These are phyloP conservation scores for Schwanniomyces sp. DNA, from an alignment of 805 yeast species.

Conservation along the genomic window DNA sequence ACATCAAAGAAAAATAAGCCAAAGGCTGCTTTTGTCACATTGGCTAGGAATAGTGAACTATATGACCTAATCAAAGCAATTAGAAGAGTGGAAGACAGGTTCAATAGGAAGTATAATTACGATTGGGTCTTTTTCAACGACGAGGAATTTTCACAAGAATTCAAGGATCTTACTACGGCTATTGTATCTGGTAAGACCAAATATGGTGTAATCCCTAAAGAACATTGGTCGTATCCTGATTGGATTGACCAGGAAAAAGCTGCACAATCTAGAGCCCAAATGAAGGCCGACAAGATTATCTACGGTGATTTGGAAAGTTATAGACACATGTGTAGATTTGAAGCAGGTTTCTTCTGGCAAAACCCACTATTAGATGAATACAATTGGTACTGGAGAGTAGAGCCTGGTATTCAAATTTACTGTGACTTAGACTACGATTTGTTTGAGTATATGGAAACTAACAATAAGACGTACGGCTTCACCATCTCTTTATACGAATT, in stretches of 20 bases:
- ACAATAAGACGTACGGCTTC: constrained; percentile 82
- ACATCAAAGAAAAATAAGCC: background rate
- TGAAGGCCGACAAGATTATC: constrained; percentile 57
- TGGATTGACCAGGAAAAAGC: constrained; percentile 82
- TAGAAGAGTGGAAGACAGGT: constrained; percentile 82
- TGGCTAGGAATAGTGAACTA: constrained; percentile 77
- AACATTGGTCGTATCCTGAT: constrained; percentile 85
- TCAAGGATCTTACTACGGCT: constrained; percentile 63
- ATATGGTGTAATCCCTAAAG: constrained; percentile 78
- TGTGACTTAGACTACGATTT: constrained; percentile 90
- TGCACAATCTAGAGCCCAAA: constrained; percentile 54
- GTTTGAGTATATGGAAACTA: constrained; percentile 73
- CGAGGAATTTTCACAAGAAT: constrained; percentile 78
- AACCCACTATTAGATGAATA: constrained; percentile 74
- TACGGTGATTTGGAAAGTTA: constrained; percentile 77
- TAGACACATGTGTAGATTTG: constrained; percentile 92
- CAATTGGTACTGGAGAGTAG: constrained; percentile 94
- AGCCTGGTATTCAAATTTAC: constrained; percentile 76
- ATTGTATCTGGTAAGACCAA: constrained; percentile 74
- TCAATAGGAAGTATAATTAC: constrained; percentile 75
- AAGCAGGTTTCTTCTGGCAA: constrained; percentile 85
- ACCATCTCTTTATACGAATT: constrained; percentile 83
- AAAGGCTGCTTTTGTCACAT: constrained; percentile 73
- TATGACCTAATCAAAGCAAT: constrained; percentile 62
- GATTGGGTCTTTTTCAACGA: constrained; percentile 97